phyloP scores from a whole-genome alignment of 1,284 basidiomycete genomes.

The Sphagnurus paluster region DNA sequence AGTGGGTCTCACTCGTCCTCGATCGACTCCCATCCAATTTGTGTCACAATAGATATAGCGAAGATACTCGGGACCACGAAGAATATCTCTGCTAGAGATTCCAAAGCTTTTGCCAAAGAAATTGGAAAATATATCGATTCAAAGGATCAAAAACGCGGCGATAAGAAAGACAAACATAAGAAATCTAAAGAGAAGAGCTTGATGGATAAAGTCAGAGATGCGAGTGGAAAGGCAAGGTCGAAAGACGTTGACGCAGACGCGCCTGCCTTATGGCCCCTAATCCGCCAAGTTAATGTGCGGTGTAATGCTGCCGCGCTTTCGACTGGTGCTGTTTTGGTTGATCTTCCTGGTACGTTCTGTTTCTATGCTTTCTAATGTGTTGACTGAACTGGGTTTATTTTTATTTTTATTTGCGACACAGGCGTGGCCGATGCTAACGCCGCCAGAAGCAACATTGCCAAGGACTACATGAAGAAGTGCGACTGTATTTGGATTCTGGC shows the following conservation, averaged over 20 bases:
- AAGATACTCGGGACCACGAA: constrained; percentile 52
- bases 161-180: constrained; percentile 45
- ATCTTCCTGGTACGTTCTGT: constrained; percentile 50
- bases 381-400: not conserved
- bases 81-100: constrained; percentile 49
- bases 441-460: constrained; percentile 22
- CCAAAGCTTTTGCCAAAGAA: constrained; percentile 50
- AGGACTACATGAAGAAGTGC: constrained; percentile 24
- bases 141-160: constrained; percentile 55
- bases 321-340: constrained; percentile 58
- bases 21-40: not conserved
- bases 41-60: constrained; percentile 33
- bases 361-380: not conserved
- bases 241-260: constrained; percentile 33
- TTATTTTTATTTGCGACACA: constrained; percentile 12
- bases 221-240: constrained; percentile 25
- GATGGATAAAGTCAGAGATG: constrained; percentile 33
- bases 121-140: constrained; percentile 67
- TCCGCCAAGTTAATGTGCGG: constrained; percentile 60
- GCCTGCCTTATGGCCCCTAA: constrained; percentile 61
- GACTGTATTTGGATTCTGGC: constrained; percentile 23
- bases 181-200: constrained; percentile 34
- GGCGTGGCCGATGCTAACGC: constrained; percentile 49
- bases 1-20: constrained; percentile 31
- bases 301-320: constrained; percentile 50